Evolutionary conservation across 2,329 filamentous ascomycete species (phyloP).

Genomic region (Penicillium palitans): DNA sequence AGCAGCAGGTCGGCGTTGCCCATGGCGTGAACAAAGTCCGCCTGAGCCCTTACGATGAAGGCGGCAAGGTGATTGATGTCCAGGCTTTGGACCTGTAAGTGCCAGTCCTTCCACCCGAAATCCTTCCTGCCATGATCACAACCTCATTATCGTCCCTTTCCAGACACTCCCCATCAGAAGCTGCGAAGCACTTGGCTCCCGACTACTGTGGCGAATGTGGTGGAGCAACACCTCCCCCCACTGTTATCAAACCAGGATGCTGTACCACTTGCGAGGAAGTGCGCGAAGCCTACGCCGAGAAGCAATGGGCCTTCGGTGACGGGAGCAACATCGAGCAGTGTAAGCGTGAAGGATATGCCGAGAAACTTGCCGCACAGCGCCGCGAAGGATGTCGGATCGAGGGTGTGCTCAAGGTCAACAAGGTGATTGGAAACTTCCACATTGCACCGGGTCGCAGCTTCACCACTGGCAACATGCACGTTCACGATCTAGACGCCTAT

Average conservation of each 20-base stretch:
- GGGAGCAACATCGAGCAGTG: conserved; percentile 95
- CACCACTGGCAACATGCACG: conserved; percentile 94
- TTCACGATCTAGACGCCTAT: conserved; percentile 97
- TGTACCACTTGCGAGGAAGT: conserved; percentile 98
- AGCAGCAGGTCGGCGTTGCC: conserved; percentile 91
- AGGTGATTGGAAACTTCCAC: conserved; percentile 98
- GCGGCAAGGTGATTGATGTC: conserved; percentile 71
- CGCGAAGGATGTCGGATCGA: conserved; percentile 93
- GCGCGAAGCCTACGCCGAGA: conserved; percentile 83
- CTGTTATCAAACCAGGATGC: conserved; percentile 78
- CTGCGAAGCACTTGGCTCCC: conserved; percentile 78
- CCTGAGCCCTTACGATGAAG: conserved; percentile 69
- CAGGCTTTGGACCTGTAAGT: conserved; percentile 67
- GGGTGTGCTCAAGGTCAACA: conserved; percentile 90
- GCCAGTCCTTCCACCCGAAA: conserved; percentile 1
- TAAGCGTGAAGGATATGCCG: conserved; percentile 87
- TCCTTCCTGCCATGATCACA: background rate
- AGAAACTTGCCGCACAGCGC: conserved; percentile 82
- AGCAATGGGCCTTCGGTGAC: conserved; percentile 90
- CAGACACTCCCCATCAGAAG: conserved; percentile 67
- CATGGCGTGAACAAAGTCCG: conserved; percentile 92
- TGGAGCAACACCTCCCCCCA: conserved; percentile 69
- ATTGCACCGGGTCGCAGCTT: conserved; percentile 94
- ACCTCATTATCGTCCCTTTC: conserved; percentile 7
- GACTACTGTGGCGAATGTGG: conserved; percentile 93